Percentiles rank a stretch among this genome's conserved stretches.
These are phyloP conservation scores for Sporothrix phasma DNA, from an alignment of 2,329 filamentous ascomycete genomes.

Conservation along the genomic window DNA sequence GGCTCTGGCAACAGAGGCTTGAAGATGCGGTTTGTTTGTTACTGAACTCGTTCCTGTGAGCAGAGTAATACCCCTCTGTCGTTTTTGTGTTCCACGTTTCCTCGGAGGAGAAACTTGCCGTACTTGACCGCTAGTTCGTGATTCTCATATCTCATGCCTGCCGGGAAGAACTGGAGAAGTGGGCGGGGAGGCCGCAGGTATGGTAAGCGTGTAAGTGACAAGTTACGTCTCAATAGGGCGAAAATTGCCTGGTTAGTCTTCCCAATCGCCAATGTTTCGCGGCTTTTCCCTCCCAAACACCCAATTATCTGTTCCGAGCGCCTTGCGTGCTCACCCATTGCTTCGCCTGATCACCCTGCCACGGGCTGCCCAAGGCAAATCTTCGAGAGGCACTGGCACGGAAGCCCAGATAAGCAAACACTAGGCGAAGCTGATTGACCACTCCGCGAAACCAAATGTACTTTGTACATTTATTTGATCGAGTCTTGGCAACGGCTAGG, in stretches of 20 bases:
- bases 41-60: no score
- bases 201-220: conserved; percentile 9
- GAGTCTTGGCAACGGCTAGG: background rate
- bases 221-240: background rate
- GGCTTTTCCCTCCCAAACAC: background rate
- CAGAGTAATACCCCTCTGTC: no score
- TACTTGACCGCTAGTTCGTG: conserved; percentile 15
- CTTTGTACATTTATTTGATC: background rate
- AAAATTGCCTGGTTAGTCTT: background rate
- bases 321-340: background rate
- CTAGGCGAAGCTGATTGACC: background rate
- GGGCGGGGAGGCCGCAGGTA: background rate
- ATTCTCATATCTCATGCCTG: background rate
- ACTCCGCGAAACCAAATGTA: background rate
- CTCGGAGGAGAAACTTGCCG: no score
- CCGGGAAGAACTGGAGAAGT: background rate
- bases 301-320: background rate
- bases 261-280: conserved; percentile 1
- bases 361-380: background rate
- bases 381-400: background rate
- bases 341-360: background rate
- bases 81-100: no score
- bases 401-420: background rate
- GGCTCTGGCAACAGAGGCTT: background rate
- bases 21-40: no score